Evolutionary conservation across 257 asterid genomes (phyloP), one percentile per base, ranked within the genome.

Genomic region (Perilla frutescens): DNA sequence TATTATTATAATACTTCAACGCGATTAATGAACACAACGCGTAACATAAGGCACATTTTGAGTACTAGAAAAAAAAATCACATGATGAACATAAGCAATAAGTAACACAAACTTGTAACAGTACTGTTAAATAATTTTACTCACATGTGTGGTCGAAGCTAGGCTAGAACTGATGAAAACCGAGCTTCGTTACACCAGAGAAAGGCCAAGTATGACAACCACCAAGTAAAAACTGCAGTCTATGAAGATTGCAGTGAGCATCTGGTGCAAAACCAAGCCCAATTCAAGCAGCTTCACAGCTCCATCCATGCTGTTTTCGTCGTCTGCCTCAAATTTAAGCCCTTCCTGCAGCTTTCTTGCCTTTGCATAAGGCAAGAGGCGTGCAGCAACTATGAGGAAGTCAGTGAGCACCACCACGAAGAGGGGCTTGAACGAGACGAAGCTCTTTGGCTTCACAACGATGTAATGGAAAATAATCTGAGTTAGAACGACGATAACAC

Each of bases 221-320:
- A 82, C 96, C 79, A 83, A 29, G 65, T 89, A 91, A 62, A 91
- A 87, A 65, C 97, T 89, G 84, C 89, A 89, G 65, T 93, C 96
- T 14, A 89, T 85, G 81, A 91, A 93, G 65, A 87, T 26, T 8
- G 87, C 92, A 5, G 92, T 80, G 3, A 85, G 31, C 11, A 81
- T 66, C 77, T 89, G 96, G 80, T 91, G 85, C 64, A 89, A 15
- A 9, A 91, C 96, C 65, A 93, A 61, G 4, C 96, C 92, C 49
- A 82, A n/a, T 66, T 91, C 96, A 82, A 93, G 13, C 56, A 83
- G n/a, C 72, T 73, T 85, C 32, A 89, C 43, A 62, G 96, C 96
- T 62, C 87, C 89, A 51, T 76, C 90, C 89, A 86, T 80, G 57
- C 79, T 77, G 4, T 66, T 34, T 0, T 55, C 90, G 0, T 80